Evolutionary conservation across 2,329 filamentous ascomycete genomes (phyloP).

Genomic region (Alternaria brassicicola): DNA sequence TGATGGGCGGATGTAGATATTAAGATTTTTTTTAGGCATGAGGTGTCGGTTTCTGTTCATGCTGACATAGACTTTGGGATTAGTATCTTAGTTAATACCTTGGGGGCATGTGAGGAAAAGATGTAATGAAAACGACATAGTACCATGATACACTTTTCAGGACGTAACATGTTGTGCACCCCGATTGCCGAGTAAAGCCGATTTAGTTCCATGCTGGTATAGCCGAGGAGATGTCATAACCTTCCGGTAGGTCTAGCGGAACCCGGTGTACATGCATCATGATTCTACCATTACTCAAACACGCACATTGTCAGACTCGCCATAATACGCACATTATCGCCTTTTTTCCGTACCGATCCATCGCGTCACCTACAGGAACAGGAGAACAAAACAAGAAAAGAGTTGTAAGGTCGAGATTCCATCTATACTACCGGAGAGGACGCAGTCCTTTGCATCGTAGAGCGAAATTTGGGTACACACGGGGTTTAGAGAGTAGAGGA

Average conservation of each 20-base stretch:
- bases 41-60: neutral
- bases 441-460: neutral
- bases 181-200: neutral
- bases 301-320: neutral
- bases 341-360: neutral
- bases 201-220: neutral
- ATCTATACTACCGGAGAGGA: neutral
- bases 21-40: neutral
- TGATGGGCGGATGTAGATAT: conserved; percentile 21
- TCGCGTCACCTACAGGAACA: neutral
- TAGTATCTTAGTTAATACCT: neutral
- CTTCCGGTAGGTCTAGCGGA: neutral
- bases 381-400: neutral
- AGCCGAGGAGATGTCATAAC: neutral
- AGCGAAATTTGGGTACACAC: neutral
- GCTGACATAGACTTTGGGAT: neutral
- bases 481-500: neutral
- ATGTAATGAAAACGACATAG: conserved; percentile 1
- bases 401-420: neutral
- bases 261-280: neutral
- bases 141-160: neutral
- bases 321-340: neutral
- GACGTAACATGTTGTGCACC: neutral
- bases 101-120: neutral
- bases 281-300: neutral